phyloP scores from a whole-genome alignment of 164 flowering plant species.

The Aristolochia fimbriata region DNA sequence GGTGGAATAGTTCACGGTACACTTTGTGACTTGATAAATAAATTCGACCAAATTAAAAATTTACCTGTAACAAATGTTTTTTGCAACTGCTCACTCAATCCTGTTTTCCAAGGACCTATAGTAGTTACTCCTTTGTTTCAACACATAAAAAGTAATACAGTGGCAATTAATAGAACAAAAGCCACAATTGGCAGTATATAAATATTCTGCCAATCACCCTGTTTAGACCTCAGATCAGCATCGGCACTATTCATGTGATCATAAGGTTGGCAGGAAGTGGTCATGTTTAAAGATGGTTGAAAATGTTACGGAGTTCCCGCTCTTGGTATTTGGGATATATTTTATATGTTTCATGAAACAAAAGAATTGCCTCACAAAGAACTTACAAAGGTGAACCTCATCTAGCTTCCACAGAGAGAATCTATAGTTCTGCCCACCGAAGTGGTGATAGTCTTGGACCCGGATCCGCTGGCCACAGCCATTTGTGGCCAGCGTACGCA shows the following conservation, averaged over 20 bases:
- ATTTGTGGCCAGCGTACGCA: too few species aligned
- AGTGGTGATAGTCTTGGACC: too few species aligned
- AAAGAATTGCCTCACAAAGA: too few species aligned
- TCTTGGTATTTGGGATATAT: slow-evolving; percentile 2
- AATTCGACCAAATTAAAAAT: slow-evolving; percentile 2
- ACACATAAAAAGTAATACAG: slow-evolving; percentile 27
- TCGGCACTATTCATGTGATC: not conserved
- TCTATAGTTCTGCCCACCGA: too few species aligned
- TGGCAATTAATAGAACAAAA: slow-evolving; percentile 23
- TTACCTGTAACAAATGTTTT: slow-evolving; percentile 95
- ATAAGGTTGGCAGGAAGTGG: not conserved
- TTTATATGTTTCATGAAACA: too few species aligned
- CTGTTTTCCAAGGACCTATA: slow-evolving; percentile 90
- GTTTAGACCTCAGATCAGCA: slow-evolving; percentile 4
- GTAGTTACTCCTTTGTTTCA: slow-evolving; percentile 37
- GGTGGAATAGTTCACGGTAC: too few species aligned
- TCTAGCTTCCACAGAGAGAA: too few species aligned
- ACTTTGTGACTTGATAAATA: too few species aligned
- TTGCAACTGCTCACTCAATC: slow-evolving; percentile 94
- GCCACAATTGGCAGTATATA: slow-evolving; percentile 22
- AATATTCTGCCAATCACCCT: slow-evolving; percentile 34
- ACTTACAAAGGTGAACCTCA: too few species aligned
- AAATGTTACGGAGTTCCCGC: slow-evolving; percentile 1
- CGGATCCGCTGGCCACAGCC: too few species aligned
- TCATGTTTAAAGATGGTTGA: not conserved